Conservation (phyloP, 495 filamentous ascomycete genomes). For the Penicillium malachiteum region DNA sequence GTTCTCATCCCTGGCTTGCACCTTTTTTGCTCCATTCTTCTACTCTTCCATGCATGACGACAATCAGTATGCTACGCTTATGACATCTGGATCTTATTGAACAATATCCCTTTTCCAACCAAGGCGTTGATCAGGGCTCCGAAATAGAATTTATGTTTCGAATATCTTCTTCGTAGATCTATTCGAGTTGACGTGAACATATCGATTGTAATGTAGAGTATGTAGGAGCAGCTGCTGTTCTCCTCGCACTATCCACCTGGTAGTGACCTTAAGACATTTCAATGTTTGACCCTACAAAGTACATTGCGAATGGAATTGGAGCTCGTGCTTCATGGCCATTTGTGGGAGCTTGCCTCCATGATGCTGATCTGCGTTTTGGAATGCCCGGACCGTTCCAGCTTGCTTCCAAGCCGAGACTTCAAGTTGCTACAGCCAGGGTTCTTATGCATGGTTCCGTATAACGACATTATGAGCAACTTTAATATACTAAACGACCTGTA, state of each 20-base stretch:
- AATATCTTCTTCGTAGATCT: neutral
- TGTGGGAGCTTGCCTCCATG: neutral
- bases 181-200: neutral
- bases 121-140: slow-evolving; percentile 25
- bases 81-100: slow-evolving; percentile 24
- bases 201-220: slow-evolving; percentile 1
- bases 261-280: no score
- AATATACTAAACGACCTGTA: no score
- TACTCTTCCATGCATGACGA: slow-evolving; percentile 14
- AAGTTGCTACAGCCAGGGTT: neutral
- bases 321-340: neutral
- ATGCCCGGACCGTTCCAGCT: slow-evolving; percentile 2
- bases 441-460: no score
- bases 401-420: neutral
- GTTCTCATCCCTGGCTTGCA: neutral
- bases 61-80: slow-evolving; percentile 36
- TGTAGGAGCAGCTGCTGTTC: slow-evolving; percentile 1
- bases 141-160: slow-evolving; percentile 31
- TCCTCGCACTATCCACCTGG: no score
- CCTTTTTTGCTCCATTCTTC: slow-evolving; percentile 3
- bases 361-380: neutral
- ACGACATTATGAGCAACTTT: no score
- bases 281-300: neutral
- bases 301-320: neutral
- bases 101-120: slow-evolving; percentile 13